These are phyloP conservation scores for Euphorbia peplus DNA, from an alignment of 345 rosid genomes.

Conservation along the genomic window DNA sequence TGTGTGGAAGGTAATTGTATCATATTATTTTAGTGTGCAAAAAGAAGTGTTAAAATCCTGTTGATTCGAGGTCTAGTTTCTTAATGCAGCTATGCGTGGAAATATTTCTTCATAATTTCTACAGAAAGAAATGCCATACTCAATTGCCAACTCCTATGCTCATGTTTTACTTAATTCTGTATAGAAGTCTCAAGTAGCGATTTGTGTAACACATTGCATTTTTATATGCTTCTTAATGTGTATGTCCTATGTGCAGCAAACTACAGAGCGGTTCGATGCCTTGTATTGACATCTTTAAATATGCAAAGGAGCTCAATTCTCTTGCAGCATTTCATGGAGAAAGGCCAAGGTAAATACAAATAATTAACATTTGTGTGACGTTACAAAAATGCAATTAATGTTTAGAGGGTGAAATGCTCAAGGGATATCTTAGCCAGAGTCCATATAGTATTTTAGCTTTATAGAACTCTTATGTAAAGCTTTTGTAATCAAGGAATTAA, in stretches of 20 bases:
- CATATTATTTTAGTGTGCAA: background rate
- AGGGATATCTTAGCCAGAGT: background rate
- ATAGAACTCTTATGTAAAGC: background rate
- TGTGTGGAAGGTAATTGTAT: background rate
- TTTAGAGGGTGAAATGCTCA: background rate
- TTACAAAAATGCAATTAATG: too few species aligned
- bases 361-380: background rate
- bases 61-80: background rate
- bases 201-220: background rate
- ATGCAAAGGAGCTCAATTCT: constrained; percentile 70
- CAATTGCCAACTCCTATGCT: background rate
- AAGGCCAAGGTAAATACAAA: constrained; percentile 58
- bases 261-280: constrained; percentile 87
- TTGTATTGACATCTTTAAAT: constrained; percentile 74
- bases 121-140: background rate
- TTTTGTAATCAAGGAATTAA: constrained; percentile 7
- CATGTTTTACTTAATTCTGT: background rate
- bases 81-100: background rate
- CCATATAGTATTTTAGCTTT: background rate
- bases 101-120: background rate
- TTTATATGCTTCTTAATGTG: background rate
- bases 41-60: background rate
- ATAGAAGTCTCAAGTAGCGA: background rate
- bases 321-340: constrained; percentile 59
- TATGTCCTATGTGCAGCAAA: constrained; percentile 49